Evolutionary conservation across 192 early-diverging fungal genomes (phyloP).

Genomic region (Dispira simplex): DNA sequence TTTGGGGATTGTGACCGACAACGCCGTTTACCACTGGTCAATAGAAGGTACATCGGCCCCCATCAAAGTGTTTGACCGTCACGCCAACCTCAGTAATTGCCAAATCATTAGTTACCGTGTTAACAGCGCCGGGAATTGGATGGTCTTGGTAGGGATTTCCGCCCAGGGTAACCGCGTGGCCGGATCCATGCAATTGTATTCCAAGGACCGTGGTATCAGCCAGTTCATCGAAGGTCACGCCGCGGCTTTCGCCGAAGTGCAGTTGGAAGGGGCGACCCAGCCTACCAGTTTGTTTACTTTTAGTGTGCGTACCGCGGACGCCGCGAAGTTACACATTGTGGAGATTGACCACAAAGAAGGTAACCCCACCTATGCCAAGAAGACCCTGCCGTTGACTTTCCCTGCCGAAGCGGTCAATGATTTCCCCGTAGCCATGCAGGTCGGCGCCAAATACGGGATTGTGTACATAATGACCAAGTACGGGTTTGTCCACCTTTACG

Average conservation of each 20-base stretch:
- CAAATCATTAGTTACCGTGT: slow-evolving; percentile 97
- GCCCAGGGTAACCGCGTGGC: slow-evolving; percentile 80
- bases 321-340: slow-evolving; percentile 89
- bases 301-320: slow-evolving; percentile 61
- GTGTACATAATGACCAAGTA: slow-evolving; percentile 96
- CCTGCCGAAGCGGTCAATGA: slow-evolving; percentile 89
- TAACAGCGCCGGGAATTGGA: slow-evolving; percentile 86
- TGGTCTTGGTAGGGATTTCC: slow-evolving; percentile 87
- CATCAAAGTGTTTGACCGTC: slow-evolving; percentile 85
- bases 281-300: slow-evolving; percentile 90
- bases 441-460: slow-evolving; percentile 84
- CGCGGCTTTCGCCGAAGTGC: slow-evolving; percentile 85
- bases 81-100: slow-evolving; percentile 58
- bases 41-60: slow-evolving; percentile 82
- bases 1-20: slow-evolving; percentile 78
- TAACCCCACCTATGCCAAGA: slow-evolving; percentile 78
- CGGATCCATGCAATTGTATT: slow-evolving; percentile 94
- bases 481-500: slow-evolving; percentile 95
- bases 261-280: slow-evolving; percentile 51
- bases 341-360: slow-evolving; percentile 93
- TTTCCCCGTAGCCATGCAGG: slow-evolving; percentile 96
- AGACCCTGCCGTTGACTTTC: slow-evolving; percentile 86
- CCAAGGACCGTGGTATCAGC: slow-evolving; percentile 78
- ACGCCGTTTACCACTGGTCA: slow-evolving; percentile 90
- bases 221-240: slow-evolving; percentile 96